phyloP scores from a whole-genome alignment of 1,139 yeast species.

The Yamadazyma atmosphaerica region DNA sequence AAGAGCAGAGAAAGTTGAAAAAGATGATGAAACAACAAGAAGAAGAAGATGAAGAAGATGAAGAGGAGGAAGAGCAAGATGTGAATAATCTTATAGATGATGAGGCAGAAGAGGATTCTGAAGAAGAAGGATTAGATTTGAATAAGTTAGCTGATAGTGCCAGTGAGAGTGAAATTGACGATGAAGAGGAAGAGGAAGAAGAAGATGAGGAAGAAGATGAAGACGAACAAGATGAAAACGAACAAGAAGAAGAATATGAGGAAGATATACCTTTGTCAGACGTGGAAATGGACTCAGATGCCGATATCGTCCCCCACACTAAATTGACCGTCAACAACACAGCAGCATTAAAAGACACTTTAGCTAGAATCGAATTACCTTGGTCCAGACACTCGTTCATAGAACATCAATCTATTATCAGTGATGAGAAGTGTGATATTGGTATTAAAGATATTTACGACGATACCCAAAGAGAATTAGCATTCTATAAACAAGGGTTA shows the following conservation, averaged over 20 bases:
- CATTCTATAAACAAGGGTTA: conserved; percentile 88
- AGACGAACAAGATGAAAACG: conserved; percentile 46
- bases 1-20: conserved; percentile 64
- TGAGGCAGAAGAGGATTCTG: conserved; percentile 30
- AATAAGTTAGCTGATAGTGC: conserved; percentile 59
- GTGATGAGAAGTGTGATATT: conserved; percentile 58
- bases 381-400: conserved; percentile 72
- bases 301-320: conserved; percentile 86
- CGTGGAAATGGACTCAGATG: conserved; percentile 81
- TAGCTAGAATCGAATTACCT: conserved; percentile 68
- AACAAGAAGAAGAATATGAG: conserved; percentile 43
- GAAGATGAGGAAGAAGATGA: conserved; percentile 48
- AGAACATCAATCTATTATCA: conserved; percentile 78
- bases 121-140: conserved; percentile 45
- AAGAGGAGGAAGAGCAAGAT: conserved; percentile 21
- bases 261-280: conserved; percentile 77
- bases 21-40: conserved; percentile 35
- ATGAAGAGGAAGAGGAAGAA: conserved; percentile 38
- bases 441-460: conserved; percentile 88
- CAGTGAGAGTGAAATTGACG: conserved; percentile 41
- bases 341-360: conserved; percentile 67
- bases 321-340: conserved; percentile 77
- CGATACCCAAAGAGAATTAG: conserved; percentile 75
- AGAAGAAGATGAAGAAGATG: conserved; percentile 22
- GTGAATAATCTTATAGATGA: conserved; percentile 25